These are phyloP conservation scores for Cutaneotrichosporon daszewskae DNA, from an alignment of 1,284 basidiomycete species.

Conservation along the genomic window DNA sequence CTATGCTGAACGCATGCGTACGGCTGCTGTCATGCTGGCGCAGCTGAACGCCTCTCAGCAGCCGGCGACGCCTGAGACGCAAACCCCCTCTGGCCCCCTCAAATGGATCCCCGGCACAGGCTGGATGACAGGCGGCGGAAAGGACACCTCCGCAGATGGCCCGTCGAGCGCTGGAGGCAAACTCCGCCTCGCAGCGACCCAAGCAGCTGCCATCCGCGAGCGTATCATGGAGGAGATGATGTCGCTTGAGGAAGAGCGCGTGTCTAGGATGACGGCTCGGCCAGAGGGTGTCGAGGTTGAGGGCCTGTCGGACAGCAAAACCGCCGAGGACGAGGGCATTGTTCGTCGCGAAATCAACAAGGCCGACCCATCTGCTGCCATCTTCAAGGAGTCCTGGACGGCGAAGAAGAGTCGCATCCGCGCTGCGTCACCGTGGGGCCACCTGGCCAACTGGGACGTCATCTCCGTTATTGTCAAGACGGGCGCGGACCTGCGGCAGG, in stretches of 20 bases:
- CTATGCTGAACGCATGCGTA: conserved; percentile 96
- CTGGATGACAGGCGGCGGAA: conserved; percentile 52
- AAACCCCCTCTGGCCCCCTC: conserved; percentile 34
- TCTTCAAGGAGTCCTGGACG: conserved; percentile 93
- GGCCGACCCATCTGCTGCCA: conserved; percentile 87
- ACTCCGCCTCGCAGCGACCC: conserved; percentile 65
- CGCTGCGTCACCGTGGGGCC: conserved; percentile 88
- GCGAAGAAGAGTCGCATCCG: conserved; percentile 93
- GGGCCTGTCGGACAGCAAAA: conserved; percentile 50
- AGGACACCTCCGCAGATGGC: conserved; percentile 4
- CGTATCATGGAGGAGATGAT: conserved; percentile 99
- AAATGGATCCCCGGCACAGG: conserved; percentile 64
- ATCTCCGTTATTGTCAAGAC: conserved; percentile 98
- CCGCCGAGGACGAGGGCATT: conserved; percentile 81
- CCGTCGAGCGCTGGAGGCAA: conserved; percentile 47
- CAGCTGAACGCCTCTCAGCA: conserved; percentile 83
- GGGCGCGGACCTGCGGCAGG: conserved; percentile 92
- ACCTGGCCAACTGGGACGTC: conserved; percentile 69
- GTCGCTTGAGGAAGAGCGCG: conserved; percentile 89
- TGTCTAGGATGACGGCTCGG: conserved; percentile 83
- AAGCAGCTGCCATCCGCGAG: conserved; percentile 84
- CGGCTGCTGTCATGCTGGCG: conserved; percentile 95
- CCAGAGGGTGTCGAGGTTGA: conserved; percentile 56
- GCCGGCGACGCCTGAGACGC: conserved; percentile 48
- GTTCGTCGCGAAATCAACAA: conserved; percentile 91